Evolutionary conservation across 768 basidiomycete genomes (phyloP).

Genomic region (Pleurotus eryngii): DNA sequence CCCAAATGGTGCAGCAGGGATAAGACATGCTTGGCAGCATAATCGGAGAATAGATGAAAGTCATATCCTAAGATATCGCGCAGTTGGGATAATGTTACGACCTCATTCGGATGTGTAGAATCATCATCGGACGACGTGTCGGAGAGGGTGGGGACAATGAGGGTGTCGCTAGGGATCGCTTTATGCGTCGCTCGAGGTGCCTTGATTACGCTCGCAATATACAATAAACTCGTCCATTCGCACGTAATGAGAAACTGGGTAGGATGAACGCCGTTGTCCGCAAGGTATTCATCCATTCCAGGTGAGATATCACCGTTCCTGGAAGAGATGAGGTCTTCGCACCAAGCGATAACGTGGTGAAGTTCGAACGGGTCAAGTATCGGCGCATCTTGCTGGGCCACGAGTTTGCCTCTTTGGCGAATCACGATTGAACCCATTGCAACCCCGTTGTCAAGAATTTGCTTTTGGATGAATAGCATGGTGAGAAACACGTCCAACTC

Average conservation of each 20-base stretch:
- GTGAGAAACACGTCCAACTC: constrained; percentile 62
- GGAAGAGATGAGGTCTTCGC: constrained; percentile 47
- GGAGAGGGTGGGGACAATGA: constrained; percentile 32
- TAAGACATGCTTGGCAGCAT: constrained; percentile 49
- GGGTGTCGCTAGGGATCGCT: constrained; percentile 22
- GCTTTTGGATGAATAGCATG: constrained; percentile 63
- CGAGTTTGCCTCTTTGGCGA: constrained; percentile 27
- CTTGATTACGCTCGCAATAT: constrained; percentile 58
- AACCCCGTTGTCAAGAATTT: constrained; percentile 65
- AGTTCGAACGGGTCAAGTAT: constrained; percentile 56
- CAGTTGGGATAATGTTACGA: constrained; percentile 56
- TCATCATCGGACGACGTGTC: constrained; percentile 17
- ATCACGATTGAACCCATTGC: constrained; percentile 64
- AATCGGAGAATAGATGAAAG: constrained; percentile 53
- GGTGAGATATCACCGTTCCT: constrained; percentile 40
- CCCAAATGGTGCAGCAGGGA: constrained; percentile 60
- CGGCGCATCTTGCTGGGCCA: constrained; percentile 25
- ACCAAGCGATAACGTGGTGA: constrained; percentile 47
- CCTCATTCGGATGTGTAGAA: constrained; percentile 49
- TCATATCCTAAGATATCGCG: constrained; percentile 56
- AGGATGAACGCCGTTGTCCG: constrained; percentile 41
- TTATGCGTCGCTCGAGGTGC: constrained; percentile 28
- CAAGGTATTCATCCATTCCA: constrained; percentile 49
- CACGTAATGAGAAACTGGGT: constrained; percentile 53
- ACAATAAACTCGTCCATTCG: constrained; percentile 64